A percentile compares a stretch with the other conserved stretches of the same genome.
phyloP scores from a whole-genome alignment of 129 eudicot species.

The Chrysanthemum seticuspe region DNA sequence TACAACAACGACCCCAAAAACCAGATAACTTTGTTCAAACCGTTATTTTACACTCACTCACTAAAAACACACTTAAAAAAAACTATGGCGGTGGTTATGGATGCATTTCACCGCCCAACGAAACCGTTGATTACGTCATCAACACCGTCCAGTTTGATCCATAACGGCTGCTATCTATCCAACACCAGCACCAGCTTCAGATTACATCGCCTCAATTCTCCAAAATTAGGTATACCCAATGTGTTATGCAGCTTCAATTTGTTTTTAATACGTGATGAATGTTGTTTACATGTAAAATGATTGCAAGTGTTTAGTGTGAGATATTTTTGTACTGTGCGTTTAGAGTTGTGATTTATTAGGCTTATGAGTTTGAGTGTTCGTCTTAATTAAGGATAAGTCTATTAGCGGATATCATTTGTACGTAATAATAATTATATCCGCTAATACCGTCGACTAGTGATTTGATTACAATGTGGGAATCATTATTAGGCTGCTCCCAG shows the following conservation, averaged over 20 bases:
- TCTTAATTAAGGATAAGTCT: no score
- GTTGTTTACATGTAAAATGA: neutral
- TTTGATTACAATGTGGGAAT: no score
- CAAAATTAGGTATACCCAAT: slow-evolving; percentile 28
- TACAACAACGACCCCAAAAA: slow-evolving; percentile 17
- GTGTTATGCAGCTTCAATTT: neutral
- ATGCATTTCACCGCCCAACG: slow-evolving; percentile 24
- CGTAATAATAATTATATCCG: no score
- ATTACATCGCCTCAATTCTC: slow-evolving; percentile 28
- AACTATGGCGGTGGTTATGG: slow-evolving; percentile 27
- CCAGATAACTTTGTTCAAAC: slow-evolving; percentile 28
- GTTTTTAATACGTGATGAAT: slow-evolving; percentile 1
- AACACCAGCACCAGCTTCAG: slow-evolving; percentile 8
- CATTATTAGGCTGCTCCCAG: no score
- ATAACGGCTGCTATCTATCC: slow-evolving; percentile 9
- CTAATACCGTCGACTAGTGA: no score
- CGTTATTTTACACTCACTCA: slow-evolving; percentile 15
- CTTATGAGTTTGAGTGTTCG: no score
- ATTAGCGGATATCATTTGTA: no score
- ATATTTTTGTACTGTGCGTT: no score
- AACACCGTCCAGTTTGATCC: slow-evolving; percentile 12
- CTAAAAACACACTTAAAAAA: no score
- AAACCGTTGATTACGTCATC: slow-evolving; percentile 24
- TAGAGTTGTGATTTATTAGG: no score
- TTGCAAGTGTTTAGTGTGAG: no score